Conservation (phyloP, 192 early-diverging fungal genomes). For the Entomortierella parvispora region DNA sequence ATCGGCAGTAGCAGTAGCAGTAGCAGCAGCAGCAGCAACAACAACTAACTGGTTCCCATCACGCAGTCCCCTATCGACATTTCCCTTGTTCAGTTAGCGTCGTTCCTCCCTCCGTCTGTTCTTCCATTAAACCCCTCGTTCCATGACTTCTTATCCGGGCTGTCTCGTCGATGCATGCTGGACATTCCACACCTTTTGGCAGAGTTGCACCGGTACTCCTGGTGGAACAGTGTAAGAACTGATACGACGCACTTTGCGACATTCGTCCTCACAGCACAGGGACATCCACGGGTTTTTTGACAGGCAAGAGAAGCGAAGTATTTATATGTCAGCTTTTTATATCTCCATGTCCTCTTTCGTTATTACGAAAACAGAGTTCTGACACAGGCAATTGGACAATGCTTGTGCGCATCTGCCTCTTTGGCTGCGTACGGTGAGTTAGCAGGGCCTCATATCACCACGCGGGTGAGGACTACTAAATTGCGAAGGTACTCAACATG, state of each 20-base stretch:
- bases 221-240: constrained; percentile 5
- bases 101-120: background rate
- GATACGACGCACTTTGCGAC: background rate
- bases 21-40: too few relatives aligned
- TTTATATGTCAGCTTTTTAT: background rate
- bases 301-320: background rate
- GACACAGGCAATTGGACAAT: background rate
- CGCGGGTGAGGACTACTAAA: too few relatives aligned
- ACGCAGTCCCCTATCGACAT: too few relatives aligned
- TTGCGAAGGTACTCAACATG: too few relatives aligned
- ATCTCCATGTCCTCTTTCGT: background rate
- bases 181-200: background rate
- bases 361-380: background rate
- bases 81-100: background rate
- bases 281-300: background rate
- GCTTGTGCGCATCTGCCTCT: background rate
- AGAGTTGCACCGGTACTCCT: background rate
- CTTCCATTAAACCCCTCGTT: background rate
- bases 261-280: background rate
- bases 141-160: constrained; percentile 7
- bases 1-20: too few relatives aligned
- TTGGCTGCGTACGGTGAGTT: constrained; percentile 3
- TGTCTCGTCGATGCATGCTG: background rate
- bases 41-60: too few relatives aligned
- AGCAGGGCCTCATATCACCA: too few relatives aligned